Base-by-base conservation (phyloP, 106 monocot species). In the Posidonia australis region DNA sequence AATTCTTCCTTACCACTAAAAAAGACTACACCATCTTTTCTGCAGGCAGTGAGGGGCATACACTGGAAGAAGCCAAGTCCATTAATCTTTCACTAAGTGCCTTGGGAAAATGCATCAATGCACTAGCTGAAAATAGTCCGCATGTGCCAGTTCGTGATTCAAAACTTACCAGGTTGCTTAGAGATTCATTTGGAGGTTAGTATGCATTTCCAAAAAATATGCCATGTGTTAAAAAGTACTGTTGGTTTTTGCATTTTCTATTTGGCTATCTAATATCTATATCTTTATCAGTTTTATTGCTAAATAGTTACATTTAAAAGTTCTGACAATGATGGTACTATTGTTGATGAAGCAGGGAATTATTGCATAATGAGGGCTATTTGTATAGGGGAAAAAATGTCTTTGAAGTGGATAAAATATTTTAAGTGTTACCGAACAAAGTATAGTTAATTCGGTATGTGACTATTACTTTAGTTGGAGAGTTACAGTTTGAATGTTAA, bases 121-220 rank as follows among this genome's bases (percentile, higher is more conserved):
- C 94, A 30, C 80, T 96, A 51, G 94, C 94, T 64, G 94, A 96
- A 67, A 90, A 84, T 72, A 90, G 86, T 78, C 58, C 86, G 30
- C 94, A 96, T 82, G 94, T 96, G 63, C 94, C 94, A 21, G 76
- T 96, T 77, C 94, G 90, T 80, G 94, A 96, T 76, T 96, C 94
- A 44, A 96, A 96, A 68, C 84, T 96, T 59, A 96, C 94, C 56
- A 81, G 94, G 46, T 74, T 96, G 67, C 86, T 96, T 78, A 77
- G 84, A 76, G 94, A 96, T 84, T 96, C 94, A 75, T 96, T 96
- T 90, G 94, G 94, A 63, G 94, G 94, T 96, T 56, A 75, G 76
- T 57, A 28, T 51, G 17, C 5, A 46, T 16, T 23, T 64, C 20
- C 16, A 11, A 46, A 1, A 20, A 19, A 42, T 6, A 12, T 31